These are phyloP conservation scores for Auricularia heimuer DNA, from an alignment of 768 basidiomycete species.

Conservation along the genomic window DNA sequence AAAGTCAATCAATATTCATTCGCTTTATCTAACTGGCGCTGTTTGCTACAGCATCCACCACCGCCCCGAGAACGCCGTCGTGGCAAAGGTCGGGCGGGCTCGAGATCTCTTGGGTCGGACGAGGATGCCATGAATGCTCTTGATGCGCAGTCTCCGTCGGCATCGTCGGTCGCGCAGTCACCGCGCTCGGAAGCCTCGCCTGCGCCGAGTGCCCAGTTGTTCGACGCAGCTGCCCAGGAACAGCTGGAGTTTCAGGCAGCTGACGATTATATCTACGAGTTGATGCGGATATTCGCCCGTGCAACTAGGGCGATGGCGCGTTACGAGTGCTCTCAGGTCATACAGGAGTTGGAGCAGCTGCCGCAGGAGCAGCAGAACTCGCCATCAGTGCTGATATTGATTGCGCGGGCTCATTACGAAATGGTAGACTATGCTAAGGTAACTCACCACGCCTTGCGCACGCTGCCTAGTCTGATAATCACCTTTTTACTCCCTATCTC, in stretches of 20 bases:
- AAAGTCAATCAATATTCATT: background rate
- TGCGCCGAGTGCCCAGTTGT: conserved; percentile 50
- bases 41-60: conserved; percentile 22
- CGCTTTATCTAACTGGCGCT: conserved; percentile 3
- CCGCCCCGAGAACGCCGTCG: conserved; percentile 50
- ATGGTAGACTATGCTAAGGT: conserved; percentile 81
- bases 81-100: conserved; percentile 42
- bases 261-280: conserved; percentile 73
- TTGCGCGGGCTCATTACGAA: conserved; percentile 85
- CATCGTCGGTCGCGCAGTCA: conserved; percentile 45
- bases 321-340: conserved; percentile 67
- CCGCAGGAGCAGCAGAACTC: conserved; percentile 65
- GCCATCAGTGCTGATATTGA: conserved; percentile 69
- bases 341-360: conserved; percentile 68
- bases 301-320: conserved; percentile 65
- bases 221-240: conserved; percentile 64
- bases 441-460: conserved; percentile 24
- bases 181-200: conserved; percentile 56
- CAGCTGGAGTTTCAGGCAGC: conserved; percentile 63
- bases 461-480: conserved; percentile 7
- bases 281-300: conserved; percentile 71
- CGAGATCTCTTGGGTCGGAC: conserved; percentile 60
- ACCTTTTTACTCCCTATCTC: conserved; percentile 14
- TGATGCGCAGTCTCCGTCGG: conserved; percentile 46
- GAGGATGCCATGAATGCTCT: conserved; percentile 51